Base-by-base conservation (phyloP, 73 alveolate species). In the Chromera velia region DNA sequence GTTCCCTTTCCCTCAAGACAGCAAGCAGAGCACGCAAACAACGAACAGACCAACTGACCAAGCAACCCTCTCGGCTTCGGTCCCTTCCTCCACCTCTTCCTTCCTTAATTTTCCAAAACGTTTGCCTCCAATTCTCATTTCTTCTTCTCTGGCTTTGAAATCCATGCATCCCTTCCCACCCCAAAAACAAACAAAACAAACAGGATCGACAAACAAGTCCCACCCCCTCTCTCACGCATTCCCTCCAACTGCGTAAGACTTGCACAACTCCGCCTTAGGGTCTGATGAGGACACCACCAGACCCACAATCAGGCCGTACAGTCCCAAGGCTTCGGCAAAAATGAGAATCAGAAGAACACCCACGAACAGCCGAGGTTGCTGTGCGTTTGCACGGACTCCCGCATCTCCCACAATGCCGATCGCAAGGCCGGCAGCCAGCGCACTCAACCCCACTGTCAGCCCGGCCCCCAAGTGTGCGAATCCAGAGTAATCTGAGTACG, bases 361-460 rank as follows among this genome's bases (percentile, higher is more conserved):
- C 62, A 94, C 99, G 90, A 96, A 96, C 82, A 96, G 94, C 55
- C 93, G 92, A 31, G 94, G 98, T 82, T 96, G 96, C 92, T 96
- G 92, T 1, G 98, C 99, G 74, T 90, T 93, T 28, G 99, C 99
- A 75, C 99, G 90, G 68, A 96, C 99, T 24, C 99, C 99, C 34
- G 99, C 98, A 82, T 96, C 99, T 69, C 99, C 99, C 70, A 93
- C 99, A 67, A 96, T 96, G 33, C 99, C 99, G 79, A 96, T 96
- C 70, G 99, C 98, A 40, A 96, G 89, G 34, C 99, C 99, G 49
- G 99, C 99, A 81, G 98, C 98, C 87, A 96, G 87, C 28, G 98
- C 89, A 86, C 96, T 84, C 88, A 94, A 87, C 28, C 98, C 80
- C 33, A 70, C 80, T 0, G 86, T 80, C 18, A 70, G 80, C 0